These are phyloP conservation scores for Xerocomus minutiporus DNA, from an alignment of 1,284 basidiomycete genomes.

Conservation along the genomic window DNA sequence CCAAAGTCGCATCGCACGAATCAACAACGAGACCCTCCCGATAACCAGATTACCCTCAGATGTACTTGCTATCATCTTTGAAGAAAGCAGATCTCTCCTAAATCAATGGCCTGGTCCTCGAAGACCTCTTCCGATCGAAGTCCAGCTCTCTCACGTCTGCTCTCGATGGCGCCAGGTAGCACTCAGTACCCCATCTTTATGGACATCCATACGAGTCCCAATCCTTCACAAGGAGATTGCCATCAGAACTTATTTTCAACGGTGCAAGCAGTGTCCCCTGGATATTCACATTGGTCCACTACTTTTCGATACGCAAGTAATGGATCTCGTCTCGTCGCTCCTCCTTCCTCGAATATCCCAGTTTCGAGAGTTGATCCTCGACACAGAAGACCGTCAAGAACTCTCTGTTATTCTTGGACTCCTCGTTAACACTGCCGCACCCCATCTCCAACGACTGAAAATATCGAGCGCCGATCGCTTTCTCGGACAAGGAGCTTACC, in stretches of 20 bases:
- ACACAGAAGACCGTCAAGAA: conserved; percentile 31
- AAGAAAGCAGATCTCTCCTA: conserved; percentile 30
- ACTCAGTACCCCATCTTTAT: conserved; percentile 29
- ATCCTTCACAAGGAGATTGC: conserved; percentile 31
- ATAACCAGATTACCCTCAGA: conserved; percentile 30
- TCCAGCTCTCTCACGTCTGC: conserved; percentile 33
- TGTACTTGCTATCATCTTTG: conserved; percentile 33
- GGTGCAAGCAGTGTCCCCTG: conserved; percentile 32
- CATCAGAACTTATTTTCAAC: conserved; percentile 24
- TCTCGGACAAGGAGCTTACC: conserved; percentile 26
- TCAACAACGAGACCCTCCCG: conserved; percentile 31
- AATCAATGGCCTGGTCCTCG: conserved; percentile 26
- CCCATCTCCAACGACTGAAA: conserved; percentile 26
- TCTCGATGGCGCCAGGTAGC: conserved; percentile 32
- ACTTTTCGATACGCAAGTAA: conserved; percentile 22
- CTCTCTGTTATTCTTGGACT: conserved; percentile 23
- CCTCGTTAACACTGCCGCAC: conserved; percentile 24
- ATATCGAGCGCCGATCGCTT: conserved; percentile 27
- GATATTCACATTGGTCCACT: conserved; percentile 28
- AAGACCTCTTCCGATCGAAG: conserved; percentile 32
- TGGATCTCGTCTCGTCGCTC: conserved; percentile 27
- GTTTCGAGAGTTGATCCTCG: conserved; percentile 31
- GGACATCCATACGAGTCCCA: conserved; percentile 32
- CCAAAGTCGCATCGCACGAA: conserved; percentile 32
- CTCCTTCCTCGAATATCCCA: conserved; percentile 30